Base-by-base conservation (phyloP, 1,139 yeast species). In the Candida neerlandica region DNA sequence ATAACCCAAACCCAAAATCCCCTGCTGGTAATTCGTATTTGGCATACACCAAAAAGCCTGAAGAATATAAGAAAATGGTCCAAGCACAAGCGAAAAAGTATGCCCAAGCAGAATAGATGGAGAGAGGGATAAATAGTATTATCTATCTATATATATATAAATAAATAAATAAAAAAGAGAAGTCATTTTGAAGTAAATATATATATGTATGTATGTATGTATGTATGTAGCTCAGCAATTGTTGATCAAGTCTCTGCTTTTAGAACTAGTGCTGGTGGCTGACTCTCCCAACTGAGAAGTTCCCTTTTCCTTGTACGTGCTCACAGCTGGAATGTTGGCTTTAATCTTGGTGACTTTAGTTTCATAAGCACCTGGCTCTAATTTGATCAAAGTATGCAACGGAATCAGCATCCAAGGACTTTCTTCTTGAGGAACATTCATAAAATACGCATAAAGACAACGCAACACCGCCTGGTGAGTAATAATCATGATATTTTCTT, bases 341-440 rank as follows among this genome's bases (percentile, higher is more conserved):
- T 91, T 90, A 49, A 94, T 88, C 56, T 96, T 78, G 23, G 94
- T 87, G 37, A 92, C 98, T 43, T 85, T 70, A 0, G 99, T 94
- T 49, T 86, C 86, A 65, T 90, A 92, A 1, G 99, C 97, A 51
- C 96, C 78, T 9, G 98, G 97, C 66, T 95, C 98, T 56, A 94
- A 77, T 63, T 90, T 88, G 60, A 94, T 94, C 65, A 94, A 75
- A 0, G 99, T 94, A 65, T 94, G 99, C 61, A 94, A 75, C 7
- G 99, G 99, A 50, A 94, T 96, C 44, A 96, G 90, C 97, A 94
- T 92, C 98, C 99, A 94, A 4, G 99, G 99, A 52, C 92, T 83
- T 65, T 91, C 95, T 61, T 94, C 97, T 67, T 92, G 98, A 4
- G 97, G 97, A 16, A 94, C 96, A 65, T 94, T 94, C 98, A 94